These are phyloP conservation scores for Fusarium sp. DNA, from an alignment of 2,329 filamentous ascomycete species.

Conservation along the genomic window DNA sequence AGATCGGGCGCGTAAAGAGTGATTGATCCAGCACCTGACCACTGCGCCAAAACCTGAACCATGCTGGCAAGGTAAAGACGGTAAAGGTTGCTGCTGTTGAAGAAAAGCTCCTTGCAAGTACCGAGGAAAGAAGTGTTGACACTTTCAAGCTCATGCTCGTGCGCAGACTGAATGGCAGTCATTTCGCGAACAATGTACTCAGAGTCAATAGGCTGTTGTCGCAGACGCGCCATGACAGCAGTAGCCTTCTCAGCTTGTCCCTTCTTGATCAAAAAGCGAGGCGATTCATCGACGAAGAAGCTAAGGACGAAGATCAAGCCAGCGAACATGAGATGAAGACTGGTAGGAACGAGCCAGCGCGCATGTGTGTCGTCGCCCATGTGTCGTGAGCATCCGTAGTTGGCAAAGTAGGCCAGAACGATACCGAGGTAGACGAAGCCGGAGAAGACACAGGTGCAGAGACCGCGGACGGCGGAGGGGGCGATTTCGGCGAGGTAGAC, in stretches of 20 bases:
- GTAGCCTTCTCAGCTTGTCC: constrained; percentile 18
- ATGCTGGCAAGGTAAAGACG: constrained; percentile 34
- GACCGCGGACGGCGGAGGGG: constrained; percentile 27
- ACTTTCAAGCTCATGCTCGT: constrained; percentile 21
- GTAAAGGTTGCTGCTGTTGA: constrained; percentile 31
- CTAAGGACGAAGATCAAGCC: constrained; percentile 23
- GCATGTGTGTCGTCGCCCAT: constrained; percentile 16
- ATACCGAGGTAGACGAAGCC: constrained; percentile 27
- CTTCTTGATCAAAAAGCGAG: constrained; percentile 28
- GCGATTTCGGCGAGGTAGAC: constrained; percentile 36
- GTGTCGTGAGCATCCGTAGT: constrained; percentile 30
- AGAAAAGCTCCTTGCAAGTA: constrained; percentile 25
- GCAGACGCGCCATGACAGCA: constrained; percentile 5
- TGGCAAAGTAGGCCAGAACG: constrained; percentile 27
- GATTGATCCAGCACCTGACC: constrained; percentile 31
- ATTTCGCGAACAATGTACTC: constrained; percentile 23
- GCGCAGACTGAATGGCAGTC: constrained; percentile 7
- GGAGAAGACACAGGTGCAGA: constrained; percentile 34
- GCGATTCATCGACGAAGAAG: constrained; percentile 29
- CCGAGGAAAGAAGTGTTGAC: constrained; percentile 17
- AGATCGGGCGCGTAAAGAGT: constrained; percentile 17
- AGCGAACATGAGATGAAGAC: constrained; percentile 31
- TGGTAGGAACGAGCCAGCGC: constrained; percentile 31
- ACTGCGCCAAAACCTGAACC: constrained; percentile 34
- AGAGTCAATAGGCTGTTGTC: constrained; percentile 6